Percentiles rank a stretch among this genome's conserved stretches.
Conservation (phyloP, 192 early-diverging fungal species). For the Backusella westeae region DNA sequence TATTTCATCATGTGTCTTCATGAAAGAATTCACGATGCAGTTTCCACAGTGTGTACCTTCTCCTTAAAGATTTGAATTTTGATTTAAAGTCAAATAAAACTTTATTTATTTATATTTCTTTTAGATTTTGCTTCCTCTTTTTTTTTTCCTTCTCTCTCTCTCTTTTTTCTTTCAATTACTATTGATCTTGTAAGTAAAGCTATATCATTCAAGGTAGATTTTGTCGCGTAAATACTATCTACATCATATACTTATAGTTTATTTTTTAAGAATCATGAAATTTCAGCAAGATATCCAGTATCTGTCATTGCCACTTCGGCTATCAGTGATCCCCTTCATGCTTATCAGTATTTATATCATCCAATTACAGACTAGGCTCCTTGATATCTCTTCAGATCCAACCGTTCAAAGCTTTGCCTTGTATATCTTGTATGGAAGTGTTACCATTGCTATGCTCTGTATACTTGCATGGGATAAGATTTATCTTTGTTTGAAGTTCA, state of each 20-base stretch:
- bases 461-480: slow-evolving; percentile 39
- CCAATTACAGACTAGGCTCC: not conserved
- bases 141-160: not conserved
- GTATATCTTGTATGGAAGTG: not conserved
- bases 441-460: slow-evolving; percentile 8
- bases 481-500: slow-evolving; percentile 50
- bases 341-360: not conserved
- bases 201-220: not conserved
- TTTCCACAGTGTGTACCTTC: not conserved
- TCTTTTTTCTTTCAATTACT: not conserved
- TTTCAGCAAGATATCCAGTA: slow-evolving; percentile 5
- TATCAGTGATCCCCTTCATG: not conserved
- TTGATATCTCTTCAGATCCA: not conserved
- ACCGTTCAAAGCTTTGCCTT: not conserved
- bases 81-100: not conserved
- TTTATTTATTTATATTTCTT: slow-evolving; percentile 16
- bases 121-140: slow-evolving; percentile 7
- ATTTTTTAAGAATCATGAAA: not conserved
- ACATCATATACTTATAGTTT: not conserved
- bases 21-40: not conserved
- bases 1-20: not conserved
- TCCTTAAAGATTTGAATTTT: not conserved
- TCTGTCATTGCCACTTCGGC: not conserved
- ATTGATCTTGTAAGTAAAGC: not conserved
- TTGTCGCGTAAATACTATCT: not conserved